Percentiles rank a stretch among this genome's conserved stretches.
phyloP scores from a whole-genome alignment of 2,329 filamentous ascomycete species.

The Hymenoscyphus albidus region DNA sequence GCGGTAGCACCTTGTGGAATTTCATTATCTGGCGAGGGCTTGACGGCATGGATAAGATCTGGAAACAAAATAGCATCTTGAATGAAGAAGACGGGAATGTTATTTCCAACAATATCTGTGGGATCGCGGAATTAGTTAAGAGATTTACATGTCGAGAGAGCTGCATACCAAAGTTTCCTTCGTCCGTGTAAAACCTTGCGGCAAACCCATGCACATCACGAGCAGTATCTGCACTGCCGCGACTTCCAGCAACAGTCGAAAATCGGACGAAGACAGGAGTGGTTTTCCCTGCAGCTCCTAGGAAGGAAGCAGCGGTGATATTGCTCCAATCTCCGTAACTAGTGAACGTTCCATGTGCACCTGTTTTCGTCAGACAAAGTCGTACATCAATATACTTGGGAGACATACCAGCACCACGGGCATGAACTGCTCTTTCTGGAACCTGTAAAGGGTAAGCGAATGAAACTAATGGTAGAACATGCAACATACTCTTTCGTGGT shows the following conservation, averaged over 20 bases:
- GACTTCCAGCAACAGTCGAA: constrained; percentile 67
- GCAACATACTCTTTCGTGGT: constrained; percentile 59
- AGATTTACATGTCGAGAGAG: background rate
- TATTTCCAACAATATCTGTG: constrained; percentile 44
- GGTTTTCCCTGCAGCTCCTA: constrained; percentile 53
- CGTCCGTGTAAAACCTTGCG: constrained; percentile 40
- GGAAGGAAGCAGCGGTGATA: constrained; percentile 64
- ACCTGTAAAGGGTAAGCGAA: constrained; percentile 5
- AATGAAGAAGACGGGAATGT: constrained; percentile 44
- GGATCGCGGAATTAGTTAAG: background rate
- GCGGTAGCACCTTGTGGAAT: constrained; percentile 38
- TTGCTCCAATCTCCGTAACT: constrained; percentile 64
- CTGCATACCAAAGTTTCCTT: constrained; percentile 55
- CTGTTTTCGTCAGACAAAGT: constrained; percentile 38
- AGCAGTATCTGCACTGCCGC: constrained; percentile 65
- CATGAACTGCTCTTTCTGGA: constrained; percentile 65
- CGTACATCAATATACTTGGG: constrained; percentile 38
- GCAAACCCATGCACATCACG: constrained; percentile 73
- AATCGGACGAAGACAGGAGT: constrained; percentile 67
- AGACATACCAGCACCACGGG: constrained; percentile 53
- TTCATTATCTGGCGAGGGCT: constrained; percentile 40
- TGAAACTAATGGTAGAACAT: background rate
- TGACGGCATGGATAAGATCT: constrained; percentile 43
- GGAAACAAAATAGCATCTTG: constrained; percentile 48
- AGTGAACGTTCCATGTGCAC: constrained; percentile 66